phyloP scores from a whole-genome alignment of 1,139 yeast genomes.

The Candida tetrigidarum region DNA sequence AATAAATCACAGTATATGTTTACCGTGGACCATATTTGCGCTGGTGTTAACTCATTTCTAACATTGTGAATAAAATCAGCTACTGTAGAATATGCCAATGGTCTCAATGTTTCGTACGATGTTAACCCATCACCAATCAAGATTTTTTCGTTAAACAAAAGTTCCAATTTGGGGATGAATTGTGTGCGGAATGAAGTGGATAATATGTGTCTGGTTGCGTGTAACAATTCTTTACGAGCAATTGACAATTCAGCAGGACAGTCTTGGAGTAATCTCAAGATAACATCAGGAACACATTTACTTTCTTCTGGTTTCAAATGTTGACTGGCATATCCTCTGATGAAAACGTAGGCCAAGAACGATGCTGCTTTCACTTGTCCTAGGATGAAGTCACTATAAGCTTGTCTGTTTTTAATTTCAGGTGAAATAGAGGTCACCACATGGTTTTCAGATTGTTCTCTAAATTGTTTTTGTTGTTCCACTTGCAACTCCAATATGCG shows the following conservation, averaged over 20 bases:
- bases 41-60: slow-evolving; percentile 79
- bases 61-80: slow-evolving; percentile 97
- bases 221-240: slow-evolving; percentile 90
- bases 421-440: slow-evolving; percentile 60
- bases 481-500: slow-evolving; percentile 79
- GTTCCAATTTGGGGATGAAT: slow-evolving; percentile 84
- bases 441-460: slow-evolving; percentile 61
- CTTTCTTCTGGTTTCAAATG: slow-evolving; percentile 66
- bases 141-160: slow-evolving; percentile 84
- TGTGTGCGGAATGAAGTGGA: slow-evolving; percentile 85
- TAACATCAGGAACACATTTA: slow-evolving; percentile 79
- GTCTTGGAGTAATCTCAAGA: slow-evolving; percentile 85
- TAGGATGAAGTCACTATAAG: slow-evolving; percentile 85
- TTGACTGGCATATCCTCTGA: slow-evolving; percentile 79
- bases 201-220: slow-evolving; percentile 92
- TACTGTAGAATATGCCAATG: slow-evolving; percentile 92
- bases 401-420: slow-evolving; percentile 74
- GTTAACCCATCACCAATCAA: slow-evolving; percentile 94
- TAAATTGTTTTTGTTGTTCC: slow-evolving; percentile 40
- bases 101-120: slow-evolving; percentile 82
- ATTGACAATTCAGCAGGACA: slow-evolving; percentile 96
- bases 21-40: slow-evolving; percentile 89
- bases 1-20: slow-evolving; percentile 79
- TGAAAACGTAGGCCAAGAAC: slow-evolving; percentile 87
- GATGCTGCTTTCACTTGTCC: slow-evolving; percentile 99